Evolutionary conservation across 2,329 filamentous ascomycete species (phyloP), one percentile per base, ranked within the genome.

Genomic region (Neonectria coccinea): DNA sequence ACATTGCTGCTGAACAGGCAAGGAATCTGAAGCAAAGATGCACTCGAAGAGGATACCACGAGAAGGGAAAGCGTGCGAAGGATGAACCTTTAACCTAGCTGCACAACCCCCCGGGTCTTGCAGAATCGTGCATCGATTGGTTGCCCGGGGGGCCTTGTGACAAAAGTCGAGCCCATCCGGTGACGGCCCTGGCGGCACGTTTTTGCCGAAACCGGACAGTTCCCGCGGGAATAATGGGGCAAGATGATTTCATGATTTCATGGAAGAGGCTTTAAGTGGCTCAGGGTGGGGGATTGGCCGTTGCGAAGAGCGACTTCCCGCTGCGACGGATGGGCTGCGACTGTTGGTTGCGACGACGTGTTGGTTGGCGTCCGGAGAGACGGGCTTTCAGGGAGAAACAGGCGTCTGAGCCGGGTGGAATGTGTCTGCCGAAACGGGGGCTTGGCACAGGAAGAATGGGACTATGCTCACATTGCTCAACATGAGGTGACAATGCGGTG

Each of bases 1-100:
- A 65, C 68, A 70, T 70, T 60, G 29, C 55, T 55, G 47, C 39
- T 56, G 58, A 61, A 53, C 33, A 57, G 31, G 44, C 50, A 48
- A 53, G 50, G 55, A 25, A 47, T n/a, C 16, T 39, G 12, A 27
- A 25, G 11, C 44, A 25, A 47, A 47, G 12, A 25, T 27, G 44
- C 20, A 16, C 22, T 22, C 20, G 16, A 47, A 8, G 12, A 39
- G 14, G 36, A 39, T n/a, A 8, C 36, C 36, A 39, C 14, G 36
- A 39, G 36, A 12, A 39, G 36, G 36, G 12, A 39, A 12, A 39
- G 16, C 36, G 36, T n/a, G 36, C 36, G 36, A n/a, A n/a, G 36
- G 14, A 39, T 39, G 36, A 39, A 16, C 36, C 14, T 39, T 39
- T 39, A 39, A 39, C 36, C 14, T 2, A 39, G 36, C n/a, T n/a